Conservation (phyloP, 176 grass and related monocot genomes). For the Carex parvula region DNA sequence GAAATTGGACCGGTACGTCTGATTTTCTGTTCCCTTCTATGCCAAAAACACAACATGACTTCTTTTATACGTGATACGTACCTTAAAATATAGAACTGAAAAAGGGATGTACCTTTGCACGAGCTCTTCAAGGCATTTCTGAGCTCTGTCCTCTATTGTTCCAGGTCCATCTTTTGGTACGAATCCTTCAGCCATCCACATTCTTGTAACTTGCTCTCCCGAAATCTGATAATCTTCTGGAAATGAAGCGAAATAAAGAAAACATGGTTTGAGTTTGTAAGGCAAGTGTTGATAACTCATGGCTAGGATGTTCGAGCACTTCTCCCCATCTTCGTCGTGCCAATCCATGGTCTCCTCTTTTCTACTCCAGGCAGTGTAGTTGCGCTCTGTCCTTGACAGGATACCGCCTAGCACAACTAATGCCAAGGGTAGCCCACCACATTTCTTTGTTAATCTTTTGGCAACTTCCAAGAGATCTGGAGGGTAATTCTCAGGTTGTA, state of each 20-base stretch:
- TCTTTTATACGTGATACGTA: neutral
- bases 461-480: neutral
- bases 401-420: slow-evolving; percentile 23
- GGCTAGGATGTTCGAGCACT: neutral
- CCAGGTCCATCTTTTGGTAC: neutral
- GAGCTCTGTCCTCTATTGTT: slow-evolving; percentile 1
- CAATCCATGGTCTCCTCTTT: neutral
- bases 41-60: too few species aligned
- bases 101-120: slow-evolving; percentile 4
- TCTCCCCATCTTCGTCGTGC: neutral
- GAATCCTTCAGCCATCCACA: slow-evolving; percentile 27
- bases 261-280: slow-evolving; percentile 18
- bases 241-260: slow-evolving; percentile 13
- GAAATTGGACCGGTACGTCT: too few species aligned
- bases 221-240: slow-evolving; percentile 21
- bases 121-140: neutral
- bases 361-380: neutral
- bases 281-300: slow-evolving; percentile 22
- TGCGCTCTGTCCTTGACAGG: neutral
- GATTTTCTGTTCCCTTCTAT: too few species aligned
- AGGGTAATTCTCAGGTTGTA: neutral
- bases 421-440: slow-evolving; percentile 25
- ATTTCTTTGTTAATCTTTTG: slow-evolving; percentile 12
- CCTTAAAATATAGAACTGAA: neutral
- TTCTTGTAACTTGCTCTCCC: neutral